These are phyloP conservation scores for Imleria badia DNA, from an alignment of 768 basidiomycete genomes.

Conservation along the genomic window DNA sequence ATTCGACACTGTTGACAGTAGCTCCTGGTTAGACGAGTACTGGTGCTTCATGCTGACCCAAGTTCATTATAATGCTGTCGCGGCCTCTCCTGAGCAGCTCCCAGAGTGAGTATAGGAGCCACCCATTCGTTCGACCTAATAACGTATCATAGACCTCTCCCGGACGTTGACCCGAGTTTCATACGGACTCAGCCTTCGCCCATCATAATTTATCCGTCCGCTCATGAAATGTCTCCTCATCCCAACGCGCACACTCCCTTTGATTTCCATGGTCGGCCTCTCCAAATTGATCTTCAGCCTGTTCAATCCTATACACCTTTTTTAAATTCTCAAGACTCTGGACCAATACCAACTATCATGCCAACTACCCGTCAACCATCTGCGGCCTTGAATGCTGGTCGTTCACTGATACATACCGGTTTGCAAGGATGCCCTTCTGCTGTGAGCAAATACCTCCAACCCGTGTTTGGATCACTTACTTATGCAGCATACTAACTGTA, in stretches of 20 bases:
- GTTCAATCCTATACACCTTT: not conserved
- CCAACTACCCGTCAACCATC: not conserved
- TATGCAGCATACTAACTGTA: not conserved
- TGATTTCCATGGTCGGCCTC: not conserved
- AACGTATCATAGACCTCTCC: not conserved
- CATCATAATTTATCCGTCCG: too few relatives aligned
- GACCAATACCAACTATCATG: not conserved
- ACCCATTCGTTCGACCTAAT: not conserved
- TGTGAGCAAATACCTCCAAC: not conserved
- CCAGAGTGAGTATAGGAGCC: not conserved
- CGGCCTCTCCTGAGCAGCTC: not conserved
- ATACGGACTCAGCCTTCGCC: not conserved
- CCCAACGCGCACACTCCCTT: not conserved
- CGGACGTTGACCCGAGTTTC: not conserved
- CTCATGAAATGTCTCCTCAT: not conserved
- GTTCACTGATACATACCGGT: too few relatives aligned
- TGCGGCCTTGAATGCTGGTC: rapidly evolving
- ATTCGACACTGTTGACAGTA: not conserved
- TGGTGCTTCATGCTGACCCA: not conserved
- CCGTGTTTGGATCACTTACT: not conserved
- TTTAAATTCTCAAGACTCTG: not conserved
- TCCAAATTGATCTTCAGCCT: not conserved
- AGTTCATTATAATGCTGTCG: not conserved
- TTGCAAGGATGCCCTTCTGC: rapidly evolving
- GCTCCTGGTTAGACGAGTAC: not conserved